phyloP scores from a whole-genome alignment of 2,329 filamentous ascomycete genomes.

The Chaetomiaceae sp. region DNA sequence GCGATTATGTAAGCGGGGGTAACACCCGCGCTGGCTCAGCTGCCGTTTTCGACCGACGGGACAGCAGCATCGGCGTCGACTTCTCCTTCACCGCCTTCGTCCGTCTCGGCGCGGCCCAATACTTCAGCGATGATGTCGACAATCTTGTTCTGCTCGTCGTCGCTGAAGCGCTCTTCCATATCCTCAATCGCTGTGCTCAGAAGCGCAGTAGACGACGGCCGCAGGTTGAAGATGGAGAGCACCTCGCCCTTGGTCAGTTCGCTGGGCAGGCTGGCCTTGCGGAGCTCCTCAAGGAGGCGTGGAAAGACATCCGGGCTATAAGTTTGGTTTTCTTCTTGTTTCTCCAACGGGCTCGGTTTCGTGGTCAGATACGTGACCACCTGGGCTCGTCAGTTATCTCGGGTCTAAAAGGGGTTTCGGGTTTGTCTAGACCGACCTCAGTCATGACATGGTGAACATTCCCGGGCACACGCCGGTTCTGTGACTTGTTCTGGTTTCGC shows the following conservation, averaged over 20 bases:
- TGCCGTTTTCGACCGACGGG: slow-evolving; percentile 35
- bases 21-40: slow-evolving; percentile 4
- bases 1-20: slow-evolving; percentile 40
- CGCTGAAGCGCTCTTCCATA: slow-evolving; percentile 55
- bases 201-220: slow-evolving; percentile 53
- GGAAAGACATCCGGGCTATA: slow-evolving; percentile 52
- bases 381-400: slow-evolving; percentile 35
- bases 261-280: slow-evolving; percentile 40
- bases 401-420: too few species aligned
- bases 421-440: slow-evolving; percentile 50
- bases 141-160: slow-evolving; percentile 56
- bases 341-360: slow-evolving; percentile 52
- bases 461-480: slow-evolving; percentile 48
- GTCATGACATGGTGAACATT: slow-evolving; percentile 59
- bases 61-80: slow-evolving; percentile 29
- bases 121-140: slow-evolving; percentile 53
- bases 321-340: slow-evolving; percentile 42
- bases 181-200: slow-evolving; percentile 64
- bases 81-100: slow-evolving; percentile 29
- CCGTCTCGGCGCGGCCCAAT: slow-evolving; percentile 45
- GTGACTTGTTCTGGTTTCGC: slow-evolving; percentile 47
- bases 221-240: slow-evolving; percentile 63
- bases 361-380: slow-evolving; percentile 57
- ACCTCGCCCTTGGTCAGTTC: slow-evolving; percentile 64
- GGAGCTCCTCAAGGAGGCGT: slow-evolving; percentile 50